Evolutionary conservation across 2,329 filamentous ascomycete genomes (phyloP).

Genomic region (Colletotrichum tofieldiae): DNA sequence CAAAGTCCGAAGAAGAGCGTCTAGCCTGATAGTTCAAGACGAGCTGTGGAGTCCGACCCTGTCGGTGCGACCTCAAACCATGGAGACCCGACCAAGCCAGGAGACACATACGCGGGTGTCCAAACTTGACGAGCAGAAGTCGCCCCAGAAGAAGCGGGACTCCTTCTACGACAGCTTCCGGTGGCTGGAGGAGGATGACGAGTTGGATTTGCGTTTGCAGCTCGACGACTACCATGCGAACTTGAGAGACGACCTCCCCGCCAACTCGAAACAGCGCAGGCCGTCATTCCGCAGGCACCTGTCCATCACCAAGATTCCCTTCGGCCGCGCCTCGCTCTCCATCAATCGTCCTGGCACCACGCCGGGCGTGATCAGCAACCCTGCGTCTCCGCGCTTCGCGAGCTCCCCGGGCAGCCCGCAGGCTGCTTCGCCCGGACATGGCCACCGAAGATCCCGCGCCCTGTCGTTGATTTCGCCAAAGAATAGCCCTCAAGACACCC

Average conservation of each 20-base stretch:
- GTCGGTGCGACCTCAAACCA: constrained; percentile 49
- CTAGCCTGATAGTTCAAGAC: constrained; percentile 53
- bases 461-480: constrained; percentile 69
- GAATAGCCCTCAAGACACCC: constrained; percentile 60
- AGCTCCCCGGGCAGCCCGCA: constrained; percentile 40
- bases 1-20: constrained; percentile 60
- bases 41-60: constrained; percentile 50
- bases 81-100: constrained; percentile 46
- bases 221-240: constrained; percentile 81
- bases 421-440: constrained; percentile 52
- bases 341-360: constrained; percentile 64
- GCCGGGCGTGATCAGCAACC: constrained; percentile 51
- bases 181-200: constrained; percentile 82
- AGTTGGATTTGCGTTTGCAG: constrained; percentile 77
- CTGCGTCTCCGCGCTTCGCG: constrained; percentile 47
- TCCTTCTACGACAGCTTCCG: constrained; percentile 78
- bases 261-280: constrained; percentile 62
- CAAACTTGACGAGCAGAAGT: constrained; percentile 21
- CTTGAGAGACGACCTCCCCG: constrained; percentile 66
- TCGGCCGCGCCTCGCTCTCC: constrained; percentile 69
- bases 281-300: constrained; percentile 80
- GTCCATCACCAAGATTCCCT: constrained; percentile 78
- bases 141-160: constrained; percentile 57
- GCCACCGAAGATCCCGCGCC: constrained; percentile 67
- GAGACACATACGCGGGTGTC: constrained; percentile 38